Evolutionary conservation across 2,329 filamentous ascomycete species (phyloP).

Genomic region (Phyllosticta capitalensis): DNA sequence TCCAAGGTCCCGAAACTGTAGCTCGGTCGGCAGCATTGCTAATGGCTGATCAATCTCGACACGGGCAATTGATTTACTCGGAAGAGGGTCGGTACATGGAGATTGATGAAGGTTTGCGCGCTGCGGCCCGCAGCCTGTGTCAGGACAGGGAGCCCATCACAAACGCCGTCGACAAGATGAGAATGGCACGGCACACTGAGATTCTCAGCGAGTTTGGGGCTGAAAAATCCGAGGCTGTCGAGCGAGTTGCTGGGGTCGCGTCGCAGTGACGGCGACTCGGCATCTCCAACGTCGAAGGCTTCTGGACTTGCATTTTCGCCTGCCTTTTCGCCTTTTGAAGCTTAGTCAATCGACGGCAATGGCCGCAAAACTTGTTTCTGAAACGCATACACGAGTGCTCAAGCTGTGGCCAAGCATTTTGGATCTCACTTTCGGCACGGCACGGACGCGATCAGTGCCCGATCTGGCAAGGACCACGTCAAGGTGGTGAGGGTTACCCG

Average conservation of each 20-base stretch:
- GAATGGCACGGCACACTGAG: not conserved
- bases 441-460: not conserved
- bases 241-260: not conserved
- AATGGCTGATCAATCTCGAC: slow-evolving; percentile 20
- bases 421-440: not conserved
- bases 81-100: slow-evolving; percentile 19
- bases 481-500: not conserved
- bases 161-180: not conserved
- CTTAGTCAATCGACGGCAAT: not conserved
- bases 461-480: not conserved
- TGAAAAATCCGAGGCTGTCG: not conserved
- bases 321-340: not conserved
- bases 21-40: slow-evolving; percentile 18
- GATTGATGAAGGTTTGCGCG: slow-evolving; percentile 18
- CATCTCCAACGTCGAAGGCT: not conserved
- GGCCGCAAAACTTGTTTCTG: not conserved
- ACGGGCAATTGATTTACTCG: slow-evolving; percentile 22
- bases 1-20: slow-evolving; percentile 19
- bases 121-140: not conserved
- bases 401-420: not conserved
- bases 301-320: no score
- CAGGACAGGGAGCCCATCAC: not conserved
- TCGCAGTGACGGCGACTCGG: not conserved
- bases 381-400: not conserved
- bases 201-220: not conserved